These are phyloP conservation scores for Primulina huaijiensis DNA, from an alignment of 257 asterid genomes.

Conservation along the genomic window DNA sequence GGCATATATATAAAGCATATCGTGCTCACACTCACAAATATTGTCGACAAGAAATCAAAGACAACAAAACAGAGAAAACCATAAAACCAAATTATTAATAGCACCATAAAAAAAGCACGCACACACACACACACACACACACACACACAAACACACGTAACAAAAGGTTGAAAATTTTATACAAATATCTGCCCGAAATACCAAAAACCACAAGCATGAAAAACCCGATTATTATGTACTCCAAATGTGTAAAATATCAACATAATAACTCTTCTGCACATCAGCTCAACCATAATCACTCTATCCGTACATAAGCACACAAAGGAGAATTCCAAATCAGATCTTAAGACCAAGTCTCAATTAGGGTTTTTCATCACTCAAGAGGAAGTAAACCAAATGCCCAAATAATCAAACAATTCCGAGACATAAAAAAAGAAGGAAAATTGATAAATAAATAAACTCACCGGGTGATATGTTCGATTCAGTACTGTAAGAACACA, in stretches of 20 bases:
- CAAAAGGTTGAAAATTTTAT: neutral
- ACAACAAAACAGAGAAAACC: neutral
- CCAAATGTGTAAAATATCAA: neutral
- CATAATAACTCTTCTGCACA: neutral
- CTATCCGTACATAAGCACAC: neutral
- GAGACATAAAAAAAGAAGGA: neutral
- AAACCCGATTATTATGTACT: slow-evolving; percentile 13
- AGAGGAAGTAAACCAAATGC: slow-evolving; percentile 9
- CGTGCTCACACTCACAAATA: slow-evolving; percentile 16
- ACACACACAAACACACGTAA: no score
- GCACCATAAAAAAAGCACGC: no score
- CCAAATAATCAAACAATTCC: neutral
- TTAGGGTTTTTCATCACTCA: slow-evolving; percentile 38
- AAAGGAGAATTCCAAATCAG: slow-evolving; percentile 8
- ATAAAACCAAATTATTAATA: neutral
- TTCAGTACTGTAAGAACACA: neutral
- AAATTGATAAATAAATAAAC: slow-evolving; percentile 9
- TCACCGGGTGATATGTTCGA: slow-evolving; percentile 34
- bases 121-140: no score
- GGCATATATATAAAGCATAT: slow-evolving; percentile 7
- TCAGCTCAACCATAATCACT: slow-evolving; percentile 1
- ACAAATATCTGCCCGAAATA: neutral
- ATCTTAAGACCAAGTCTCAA: slow-evolving; percentile 17
- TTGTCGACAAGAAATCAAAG: slow-evolving; percentile 1
- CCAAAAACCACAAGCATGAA: slow-evolving; percentile 9